Percentiles rank a stretch among this genome's conserved stretches.
Conservation (phyloP, 768 basidiomycete species). For the Agrocybe pediades region DNA sequence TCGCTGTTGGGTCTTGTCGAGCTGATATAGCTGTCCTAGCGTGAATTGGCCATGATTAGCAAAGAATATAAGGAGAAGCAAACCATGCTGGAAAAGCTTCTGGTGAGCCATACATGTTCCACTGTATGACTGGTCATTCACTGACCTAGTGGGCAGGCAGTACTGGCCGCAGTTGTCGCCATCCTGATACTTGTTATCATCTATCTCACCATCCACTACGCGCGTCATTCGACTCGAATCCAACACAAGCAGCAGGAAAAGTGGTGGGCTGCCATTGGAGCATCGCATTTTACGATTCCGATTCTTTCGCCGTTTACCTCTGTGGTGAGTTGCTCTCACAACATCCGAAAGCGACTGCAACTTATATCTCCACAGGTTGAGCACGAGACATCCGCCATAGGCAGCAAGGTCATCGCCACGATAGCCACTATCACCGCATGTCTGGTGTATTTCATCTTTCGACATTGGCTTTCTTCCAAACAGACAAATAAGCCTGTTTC, state of each 20-base stretch:
- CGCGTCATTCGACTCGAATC: constrained; percentile 21
- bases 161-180: constrained; percentile 35
- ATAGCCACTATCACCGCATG: constrained; percentile 40
- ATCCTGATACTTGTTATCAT: constrained; percentile 37
- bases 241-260: constrained; percentile 20
- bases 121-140: not conserved
- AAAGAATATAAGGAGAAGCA: constrained; percentile 50
- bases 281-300: constrained; percentile 76
- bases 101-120: constrained; percentile 39
- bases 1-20: not conserved
- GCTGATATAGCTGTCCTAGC: constrained; percentile 28
- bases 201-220: constrained; percentile 32
- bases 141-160: constrained; percentile 23
- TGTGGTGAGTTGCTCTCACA: constrained; percentile 48
- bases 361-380: constrained; percentile 56
- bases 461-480: constrained; percentile 36
- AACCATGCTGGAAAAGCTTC: constrained; percentile 47
- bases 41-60: constrained; percentile 39
- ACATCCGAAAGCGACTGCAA: not conserved
- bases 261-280: constrained; percentile 31
- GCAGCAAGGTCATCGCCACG: constrained; percentile 45
- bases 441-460: constrained; percentile 43
- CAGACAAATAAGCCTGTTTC: not conserved
- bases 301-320: constrained; percentile 79
- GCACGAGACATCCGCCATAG: constrained; percentile 66